Evolutionary conservation across 1,284 basidiomycete genomes (phyloP), one percentile per base, ranked within the genome.

Genomic region (Violaceomyces palustris): DNA sequence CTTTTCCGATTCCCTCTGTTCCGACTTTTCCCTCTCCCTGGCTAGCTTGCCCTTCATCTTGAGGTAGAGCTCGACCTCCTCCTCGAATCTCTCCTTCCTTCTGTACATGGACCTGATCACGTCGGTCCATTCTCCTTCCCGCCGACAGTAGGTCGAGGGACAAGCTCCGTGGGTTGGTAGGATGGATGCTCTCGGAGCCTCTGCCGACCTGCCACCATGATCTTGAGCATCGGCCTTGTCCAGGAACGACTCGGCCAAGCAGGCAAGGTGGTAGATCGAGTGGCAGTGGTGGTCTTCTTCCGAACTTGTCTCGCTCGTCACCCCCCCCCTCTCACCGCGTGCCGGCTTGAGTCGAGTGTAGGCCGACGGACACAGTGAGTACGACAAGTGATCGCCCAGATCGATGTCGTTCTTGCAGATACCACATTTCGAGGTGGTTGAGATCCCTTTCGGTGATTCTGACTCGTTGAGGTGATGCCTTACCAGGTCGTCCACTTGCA

Each of bases 181-280:
- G 0, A 65, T 37, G 17, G 17, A 24, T 2, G 12, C 32, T 34
- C n/a, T 24, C 25, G 3, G 3, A n/a, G n/a, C n/a, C n/a, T n/a
- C n/a, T n/a, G n/a, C n/a, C n/a, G n/a, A n/a, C n/a, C n/a, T n/a
- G n/a, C 21, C 24, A 40, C 15, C 55, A 33, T 9, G 52, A 19
- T 10, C 47, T 14, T 11, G 28, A n/a, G 7, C 38, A n/a, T 12
- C 19, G 0, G 15, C 35, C 22, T 12, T 23, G 6, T 18, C n/a
- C 1, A 84, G 77, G 67, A 87, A 87, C 17, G 77, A 67, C 5
- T 74, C 38, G 2, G 85, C 80, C 6, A 92, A 79, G 64, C 88
- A 92, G 0, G 67, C 56, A 0, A 90, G 74, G 70, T 92, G 88
- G 2, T 82, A 80, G 3, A 82, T 70, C 5, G 80, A 75, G 1